A percentile compares a stretch with the other conserved stretches of the same genome.
Conservation (phyloP, 495 filamentous ascomycete species). For the Eremomyces bilateralis region DNA sequence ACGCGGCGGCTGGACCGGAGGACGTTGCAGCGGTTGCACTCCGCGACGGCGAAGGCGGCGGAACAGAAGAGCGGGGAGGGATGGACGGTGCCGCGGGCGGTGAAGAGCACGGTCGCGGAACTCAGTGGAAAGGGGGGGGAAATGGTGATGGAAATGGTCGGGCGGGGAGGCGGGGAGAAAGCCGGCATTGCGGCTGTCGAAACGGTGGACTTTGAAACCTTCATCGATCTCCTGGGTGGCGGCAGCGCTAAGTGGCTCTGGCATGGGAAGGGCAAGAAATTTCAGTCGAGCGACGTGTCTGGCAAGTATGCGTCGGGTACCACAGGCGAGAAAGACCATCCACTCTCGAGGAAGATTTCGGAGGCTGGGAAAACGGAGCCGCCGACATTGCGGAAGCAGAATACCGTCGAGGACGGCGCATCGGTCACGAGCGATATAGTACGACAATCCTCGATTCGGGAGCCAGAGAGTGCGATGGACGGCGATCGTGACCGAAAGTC, state of each 20-base stretch:
- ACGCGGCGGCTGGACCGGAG: slow-evolving; percentile 61
- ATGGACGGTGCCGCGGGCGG: slow-evolving; percentile 65
- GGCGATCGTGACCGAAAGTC: too few relatives aligned
- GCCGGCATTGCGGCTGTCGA: slow-evolving; percentile 80
- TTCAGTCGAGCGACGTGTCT: slow-evolving; percentile 27
- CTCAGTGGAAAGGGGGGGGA: slow-evolving; percentile 88
- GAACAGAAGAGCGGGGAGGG: slow-evolving; percentile 61
- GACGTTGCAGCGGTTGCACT: slow-evolving; percentile 63
- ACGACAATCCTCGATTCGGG: too few relatives aligned
- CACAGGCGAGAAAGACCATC: too few relatives aligned
- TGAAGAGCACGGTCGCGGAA: slow-evolving; percentile 88
- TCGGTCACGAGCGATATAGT: too few relatives aligned
- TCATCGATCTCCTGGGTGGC: slow-evolving; percentile 53
- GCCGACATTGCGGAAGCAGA: too few relatives aligned
- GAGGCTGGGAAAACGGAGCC: too few relatives aligned
- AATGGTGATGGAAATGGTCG: slow-evolving; percentile 82
- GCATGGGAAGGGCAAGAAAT: slow-evolving; percentile 64
- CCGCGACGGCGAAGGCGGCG: slow-evolving; percentile 68
- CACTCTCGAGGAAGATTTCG: too few relatives aligned
- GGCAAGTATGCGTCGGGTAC: too few relatives aligned
- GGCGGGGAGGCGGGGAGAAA: slow-evolving; percentile 61
- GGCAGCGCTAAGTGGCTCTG: slow-evolving; percentile 81
- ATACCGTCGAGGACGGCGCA: too few relatives aligned
- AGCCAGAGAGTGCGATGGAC: too few relatives aligned
- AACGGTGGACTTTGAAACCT: slow-evolving; percentile 69